Percentiles rank a stretch among this genome's conserved stretches.
Conservation (phyloP, 164 flowering plant species). For the Malania oleifera region DNA sequence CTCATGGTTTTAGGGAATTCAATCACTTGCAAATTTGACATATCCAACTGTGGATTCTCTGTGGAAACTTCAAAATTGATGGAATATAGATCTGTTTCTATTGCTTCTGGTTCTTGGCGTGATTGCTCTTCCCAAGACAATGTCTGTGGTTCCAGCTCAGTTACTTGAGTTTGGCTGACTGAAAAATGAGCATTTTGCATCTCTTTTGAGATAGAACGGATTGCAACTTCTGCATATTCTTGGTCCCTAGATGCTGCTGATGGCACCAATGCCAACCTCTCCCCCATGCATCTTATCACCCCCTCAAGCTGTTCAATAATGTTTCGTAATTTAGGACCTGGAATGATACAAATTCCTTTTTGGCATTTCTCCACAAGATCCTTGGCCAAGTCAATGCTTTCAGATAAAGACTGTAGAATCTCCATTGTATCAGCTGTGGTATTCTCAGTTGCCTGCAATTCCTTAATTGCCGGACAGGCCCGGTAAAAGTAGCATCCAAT, state of each 20-base stretch:
- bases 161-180: conserved; percentile 13
- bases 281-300: conserved; percentile 43
- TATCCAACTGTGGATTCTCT: conserved; percentile 21
- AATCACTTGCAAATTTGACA: conserved; percentile 9
- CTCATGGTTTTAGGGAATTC: conserved; percentile 22
- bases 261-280: conserved; percentile 44
- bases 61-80: conserved; percentile 19
- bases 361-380: conserved; percentile 26
- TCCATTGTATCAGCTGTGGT: conserved; percentile 31
- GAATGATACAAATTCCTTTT: conserved; percentile 9
- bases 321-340: conserved; percentile 25
- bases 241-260: conserved; percentile 32
- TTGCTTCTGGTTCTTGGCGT: conserved; percentile 9
- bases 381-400: conserved; percentile 36
- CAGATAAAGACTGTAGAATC: conserved; percentile 40
- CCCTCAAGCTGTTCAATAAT: conserved; percentile 33
- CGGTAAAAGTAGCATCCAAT: conserved; percentile 59
- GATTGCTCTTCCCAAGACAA: conserved; percentile 4
- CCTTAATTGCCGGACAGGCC: conserved; percentile 44
- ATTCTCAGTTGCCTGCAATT: conserved; percentile 32
- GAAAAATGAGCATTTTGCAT: conserved; percentile 40
- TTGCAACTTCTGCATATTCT: conserved; percentile 46
- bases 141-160: conserved; percentile 2
- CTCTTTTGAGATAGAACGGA: conserved; percentile 46
- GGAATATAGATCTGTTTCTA: conserved; percentile 49